These are phyloP conservation scores for Seiridium cupressi DNA, from an alignment of 2,329 filamentous ascomycete genomes.

Conservation along the genomic window DNA sequence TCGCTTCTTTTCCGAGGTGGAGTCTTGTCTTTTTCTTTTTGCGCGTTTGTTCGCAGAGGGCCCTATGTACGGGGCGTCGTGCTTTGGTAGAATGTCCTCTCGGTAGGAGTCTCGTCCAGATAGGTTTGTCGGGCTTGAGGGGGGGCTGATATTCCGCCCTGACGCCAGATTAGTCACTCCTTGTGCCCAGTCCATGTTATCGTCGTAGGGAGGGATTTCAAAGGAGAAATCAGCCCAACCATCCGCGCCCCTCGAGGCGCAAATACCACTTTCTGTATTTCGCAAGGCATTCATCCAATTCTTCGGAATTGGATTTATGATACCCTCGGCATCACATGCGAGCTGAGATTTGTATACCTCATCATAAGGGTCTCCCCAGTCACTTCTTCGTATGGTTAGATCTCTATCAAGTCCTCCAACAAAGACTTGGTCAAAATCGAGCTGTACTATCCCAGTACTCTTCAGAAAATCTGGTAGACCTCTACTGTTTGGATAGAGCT, in stretches of 20 bases:
- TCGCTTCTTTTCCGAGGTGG: no score
- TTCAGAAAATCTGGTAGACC: not conserved
- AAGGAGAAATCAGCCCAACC: not conserved
- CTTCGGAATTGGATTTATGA: not conserved
- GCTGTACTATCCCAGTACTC: not conserved
- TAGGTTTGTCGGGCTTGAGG: not conserved
- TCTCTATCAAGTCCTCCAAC: not conserved
- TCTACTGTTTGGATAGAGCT: not conserved
- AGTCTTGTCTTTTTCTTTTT: not conserved
- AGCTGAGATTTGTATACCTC: not conserved
- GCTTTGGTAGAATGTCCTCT: not conserved
- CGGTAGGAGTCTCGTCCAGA: not conserved
- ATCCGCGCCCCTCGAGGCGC: not conserved
- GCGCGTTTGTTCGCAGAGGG: not conserved
- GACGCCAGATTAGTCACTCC: no score
- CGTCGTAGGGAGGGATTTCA: not conserved
- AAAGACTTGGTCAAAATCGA: not conserved
- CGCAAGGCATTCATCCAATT: not conserved
- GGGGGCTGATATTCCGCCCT: not conserved
- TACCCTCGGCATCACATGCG: not conserved
- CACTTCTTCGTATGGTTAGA: not conserved
- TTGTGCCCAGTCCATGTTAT: not conserved
- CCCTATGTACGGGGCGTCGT: not conserved
- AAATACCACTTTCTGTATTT: not conserved
- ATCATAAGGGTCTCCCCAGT: not conserved